Conservation (phyloP, 768 basidiomycete species). For the Lepiota venenata region DNA sequence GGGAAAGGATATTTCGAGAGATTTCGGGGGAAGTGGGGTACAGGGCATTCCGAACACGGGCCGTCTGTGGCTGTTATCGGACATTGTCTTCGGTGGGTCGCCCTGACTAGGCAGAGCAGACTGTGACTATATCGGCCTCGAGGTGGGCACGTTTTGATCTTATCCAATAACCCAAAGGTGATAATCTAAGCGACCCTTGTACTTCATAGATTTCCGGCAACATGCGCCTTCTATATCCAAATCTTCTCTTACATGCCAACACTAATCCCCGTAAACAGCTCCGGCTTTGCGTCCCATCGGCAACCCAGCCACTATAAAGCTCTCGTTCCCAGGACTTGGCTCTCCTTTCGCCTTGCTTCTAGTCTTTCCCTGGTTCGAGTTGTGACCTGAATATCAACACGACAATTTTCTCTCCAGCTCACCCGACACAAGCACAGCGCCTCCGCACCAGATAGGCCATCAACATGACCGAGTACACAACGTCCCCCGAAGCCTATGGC, state of each 20-base stretch:
- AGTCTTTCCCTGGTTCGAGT: constrained; percentile 17
- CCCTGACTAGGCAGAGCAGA: constrained; percentile 1
- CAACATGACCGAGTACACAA: constrained; percentile 62
- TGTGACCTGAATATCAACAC: constrained; percentile 14
- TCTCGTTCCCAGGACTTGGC: constrained; percentile 19
- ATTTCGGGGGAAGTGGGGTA: constrained; percentile 2
- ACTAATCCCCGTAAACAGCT: constrained; percentile 27
- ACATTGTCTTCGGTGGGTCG: constrained; percentile 3
- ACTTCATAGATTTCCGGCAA: constrained; percentile 29
- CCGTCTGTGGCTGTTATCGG: constrained; percentile 8
- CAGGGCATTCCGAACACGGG: constrained; percentile 12
- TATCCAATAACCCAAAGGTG: constrained; percentile 28
- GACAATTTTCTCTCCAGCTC: not conserved
- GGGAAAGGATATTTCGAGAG: not conserved
- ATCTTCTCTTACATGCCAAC: constrained; percentile 20
- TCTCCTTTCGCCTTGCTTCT: constrained; percentile 18
- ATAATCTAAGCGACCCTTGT: constrained; percentile 31
- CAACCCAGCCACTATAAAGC: constrained; percentile 32
- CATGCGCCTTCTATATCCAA: constrained; percentile 27
- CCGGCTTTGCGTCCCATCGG: constrained; percentile 25
- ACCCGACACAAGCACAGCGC: not conserved
- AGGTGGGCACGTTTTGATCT: constrained; percentile 50
- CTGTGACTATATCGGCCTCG: constrained; percentile 27
- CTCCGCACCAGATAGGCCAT: not conserved
- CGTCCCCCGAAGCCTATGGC: constrained; percentile 54